Evolutionary conservation across 106 monocot genomes (phyloP), one percentile per base, ranked within the genome.

Genomic region (Acorus calamus): DNA sequence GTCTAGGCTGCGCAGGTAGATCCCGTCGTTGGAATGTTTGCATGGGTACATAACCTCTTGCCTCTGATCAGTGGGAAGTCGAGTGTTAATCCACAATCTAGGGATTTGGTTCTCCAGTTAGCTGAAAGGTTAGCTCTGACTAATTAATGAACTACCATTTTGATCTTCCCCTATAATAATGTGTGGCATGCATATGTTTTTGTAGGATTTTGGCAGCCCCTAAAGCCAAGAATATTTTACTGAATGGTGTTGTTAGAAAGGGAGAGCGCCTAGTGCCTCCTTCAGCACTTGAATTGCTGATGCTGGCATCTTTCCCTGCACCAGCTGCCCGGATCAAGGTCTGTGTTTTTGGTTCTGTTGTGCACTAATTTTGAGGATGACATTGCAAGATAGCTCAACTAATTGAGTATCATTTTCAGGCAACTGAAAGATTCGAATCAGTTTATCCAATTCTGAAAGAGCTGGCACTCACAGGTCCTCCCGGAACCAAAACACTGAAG

Each of bases 191-290:
- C 28, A 28, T 28, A 28, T 28, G 28, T 28, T 28, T 11, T 50
- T 59, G 13, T 69, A 99, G 98, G 59, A 70, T 88, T 65, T 61
- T 99, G 65, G 75, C 79, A 9, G 74, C 46, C 9, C 79, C 85
- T 45, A 99, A 99, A 74, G 85, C 88, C 56, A 79, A 79, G n/a
- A 41, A 83, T 54, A 81, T 92, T 65, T 76, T 99, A 63, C 59
- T 86, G 58, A 88, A 99, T 76, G 87, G 92, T 70, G 85, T 83
- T 65, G 83, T 92, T 11, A 88, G 92, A 61, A 99, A 88, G 73
- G 92, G 98, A 55, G 98, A 99, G 47, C 85, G 98, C 11, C 44
- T 99, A 42, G 72, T 99, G 46, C 81, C 98, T 10, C 98, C 98
- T 68, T 59, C 74, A 70, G 66, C 88, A 54, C 72, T 99, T 60